Percentiles rank a stretch among this genome's conserved stretches.
Conservation (phyloP, 2,329 filamentous ascomycete genomes). For the Rhexocercosporidium sp. region DNA sequence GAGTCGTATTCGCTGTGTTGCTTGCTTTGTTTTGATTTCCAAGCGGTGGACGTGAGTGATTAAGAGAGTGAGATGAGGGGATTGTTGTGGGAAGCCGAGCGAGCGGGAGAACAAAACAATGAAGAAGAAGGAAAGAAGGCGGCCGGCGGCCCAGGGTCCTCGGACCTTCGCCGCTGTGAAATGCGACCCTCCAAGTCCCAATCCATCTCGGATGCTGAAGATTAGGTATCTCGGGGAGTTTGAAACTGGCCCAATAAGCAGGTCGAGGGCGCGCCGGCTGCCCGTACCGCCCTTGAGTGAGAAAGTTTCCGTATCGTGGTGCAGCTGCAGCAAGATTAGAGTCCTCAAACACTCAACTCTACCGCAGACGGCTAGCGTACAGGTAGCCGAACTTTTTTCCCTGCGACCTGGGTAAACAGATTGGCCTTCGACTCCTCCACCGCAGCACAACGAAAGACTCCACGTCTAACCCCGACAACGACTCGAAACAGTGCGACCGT, state of each 20-base stretch:
- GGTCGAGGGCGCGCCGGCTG: neutral
- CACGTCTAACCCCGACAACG: neutral
- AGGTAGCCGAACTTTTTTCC: neutral
- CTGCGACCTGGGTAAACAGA: constrained; percentile 2
- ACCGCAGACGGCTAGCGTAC: neutral
- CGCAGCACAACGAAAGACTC: neutral
- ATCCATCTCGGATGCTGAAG: constrained; percentile 13
- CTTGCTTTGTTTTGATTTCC: constrained; percentile 18
- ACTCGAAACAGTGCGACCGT: neutral
- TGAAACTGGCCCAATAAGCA: constrained; percentile 23
- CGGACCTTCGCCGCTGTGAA: constrained; percentile 8
- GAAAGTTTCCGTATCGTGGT: constrained; percentile 10
- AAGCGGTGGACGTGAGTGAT: neutral
- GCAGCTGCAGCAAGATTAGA: constrained; percentile 19
- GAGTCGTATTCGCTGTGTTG: constrained; percentile 10
- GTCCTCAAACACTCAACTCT: too few relatives aligned
- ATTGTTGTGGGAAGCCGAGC: neutral
- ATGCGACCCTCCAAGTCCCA: neutral
- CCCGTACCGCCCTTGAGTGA: neutral
- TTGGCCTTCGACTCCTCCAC: neutral
- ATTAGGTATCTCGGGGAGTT: constrained; percentile 6
- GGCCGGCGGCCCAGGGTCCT: neutral
- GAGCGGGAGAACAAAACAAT: neutral
- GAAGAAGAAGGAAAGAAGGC: neutral
- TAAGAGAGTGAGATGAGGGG: neutral